Evolutionary conservation across 805 yeast species (phyloP).

Genomic region (Metschnikowia aberdeeniae): DNA sequence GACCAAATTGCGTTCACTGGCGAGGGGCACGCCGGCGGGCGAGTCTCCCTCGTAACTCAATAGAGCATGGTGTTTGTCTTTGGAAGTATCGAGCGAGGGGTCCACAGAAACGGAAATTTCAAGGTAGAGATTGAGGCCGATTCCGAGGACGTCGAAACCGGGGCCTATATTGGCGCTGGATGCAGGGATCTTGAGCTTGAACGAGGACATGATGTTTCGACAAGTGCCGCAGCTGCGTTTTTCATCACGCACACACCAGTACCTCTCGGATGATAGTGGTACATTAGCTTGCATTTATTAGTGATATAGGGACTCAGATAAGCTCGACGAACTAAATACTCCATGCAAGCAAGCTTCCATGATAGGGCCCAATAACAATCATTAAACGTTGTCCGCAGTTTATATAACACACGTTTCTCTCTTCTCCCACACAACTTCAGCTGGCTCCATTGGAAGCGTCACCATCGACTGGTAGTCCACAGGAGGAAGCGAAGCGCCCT

Average conservation of each 20-base stretch:
- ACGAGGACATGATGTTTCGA: slow-evolving; percentile 43
- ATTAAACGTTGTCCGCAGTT: not conserved
- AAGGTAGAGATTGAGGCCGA: slow-evolving; percentile 74
- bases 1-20: slow-evolving; percentile 75
- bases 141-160: slow-evolving; percentile 94
- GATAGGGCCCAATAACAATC: no score
- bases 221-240: not conserved
- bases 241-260: slow-evolving; percentile 1
- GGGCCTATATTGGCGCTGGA: slow-evolving; percentile 98
- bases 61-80: slow-evolving; percentile 65
- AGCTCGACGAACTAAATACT: not conserved
- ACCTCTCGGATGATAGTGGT: not conserved
- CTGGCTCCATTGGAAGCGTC: slow-evolving; percentile 80
- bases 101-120: slow-evolving; percentile 69
- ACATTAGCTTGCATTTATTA: not conserved
- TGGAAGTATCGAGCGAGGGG: slow-evolving; percentile 40
- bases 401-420: slow-evolving; percentile 43
- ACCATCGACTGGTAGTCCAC: slow-evolving; percentile 90
- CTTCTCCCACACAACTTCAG: slow-evolving; percentile 65
- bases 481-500: slow-evolving; percentile 45
- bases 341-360: no score
- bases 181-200: slow-evolving; percentile 79
- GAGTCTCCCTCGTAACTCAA: slow-evolving; percentile 79
- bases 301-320: no score
- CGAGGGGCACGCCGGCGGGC: slow-evolving; percentile 71